Base-by-base conservation (phyloP, 768 basidiomycete species). In the Mycena epipterygia region DNA sequence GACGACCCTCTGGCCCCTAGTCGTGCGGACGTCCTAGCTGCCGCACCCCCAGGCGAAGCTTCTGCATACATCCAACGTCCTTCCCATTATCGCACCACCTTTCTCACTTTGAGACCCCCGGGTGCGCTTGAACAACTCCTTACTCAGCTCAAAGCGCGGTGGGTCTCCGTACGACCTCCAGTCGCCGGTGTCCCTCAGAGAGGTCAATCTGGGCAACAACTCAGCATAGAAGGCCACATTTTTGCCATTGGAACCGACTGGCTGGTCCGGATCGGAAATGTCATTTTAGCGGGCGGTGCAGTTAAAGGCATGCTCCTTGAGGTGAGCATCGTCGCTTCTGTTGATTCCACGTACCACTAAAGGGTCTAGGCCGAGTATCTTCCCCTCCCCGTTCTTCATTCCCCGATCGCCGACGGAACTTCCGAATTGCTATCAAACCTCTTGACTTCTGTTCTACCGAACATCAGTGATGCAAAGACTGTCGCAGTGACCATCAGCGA, bases 301-400 rank as follows among this genome's bases (percentile, higher is more conserved):
- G 84, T 92, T 5, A 93, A 90, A 75, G 94, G 94, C n/a, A 93
- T 95, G 91, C 84, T 95, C 44, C 83, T 95, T 30, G 94, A 95
- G 89, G 94, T 93, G 67, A 68, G 81, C 70, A 46, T 37, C 7
- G 57, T 63, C 6, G 23, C 23, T 53, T 64, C 42, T 33, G 19
- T 39, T 58, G 64, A 59, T 42, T 37, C 63, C 29, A 52, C 42
- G n/a, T n/a, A 62, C 60, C 33, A 14, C 37, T 74, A 25, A 16
- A 42, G 29, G 55, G 52, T 60, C 25, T 67, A 94, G 94, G 94
- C 93, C 9, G 94, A 95, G 78, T 95, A 95, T 77, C 87, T 95
- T 19, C 94, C 94, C 3, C 82, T 95, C 16, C 91, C 93, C 2
- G 86, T 86, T 39, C 86, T 94, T 66, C 89, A 89, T 65, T 89